Evolutionary conservation across 306 rosid species (phyloP), one percentile per base, ranked within the genome.

Genomic region (Gillenia trifoliata): DNA sequence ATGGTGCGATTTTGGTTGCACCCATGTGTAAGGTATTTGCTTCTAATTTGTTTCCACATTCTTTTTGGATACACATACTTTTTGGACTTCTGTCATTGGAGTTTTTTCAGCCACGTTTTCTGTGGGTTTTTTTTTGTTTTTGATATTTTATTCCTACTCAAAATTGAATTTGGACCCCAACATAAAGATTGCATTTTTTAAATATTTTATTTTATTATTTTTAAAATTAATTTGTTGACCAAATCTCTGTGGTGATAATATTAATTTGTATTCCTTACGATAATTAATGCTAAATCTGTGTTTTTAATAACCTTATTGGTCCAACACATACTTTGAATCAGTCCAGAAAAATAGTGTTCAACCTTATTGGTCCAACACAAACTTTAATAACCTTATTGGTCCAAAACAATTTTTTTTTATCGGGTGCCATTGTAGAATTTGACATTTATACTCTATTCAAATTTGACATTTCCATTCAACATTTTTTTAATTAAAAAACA

Each of bases 1-100:
- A 95, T 81, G 99, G 96, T 28, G 98, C 97, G 0, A 77, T 95
- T 60, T 82, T 95, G 88, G 91, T 80, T 38, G 99, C 99, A 0
- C 99, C 99, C 28, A 95, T 95, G 99, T 95, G 99, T 77, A 95
- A 95, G 98, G 99, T 45, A 45, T 93, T 8, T 30, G 5, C 4
- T 64, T 31, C 7, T 0, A 0, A 1, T 61, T 45, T 25, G 38
- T 15, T 20, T 56, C 8, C 30, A 26, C 33, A 10, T 67, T 25
- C 50, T 30, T 55, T 22, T 15, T 36, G 43, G 2, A 11, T n/a
- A n/a, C 30, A 26, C 33, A 10, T 67, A n/a, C 50, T 30, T 55
- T 22, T 15, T 36, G 43, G 2, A 11, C 16, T 41, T 16, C 13
- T 67, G 11, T 11, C 52, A 15, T 45, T 45, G 7, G 52, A 74